Conservation (phyloP, 2,329 filamentous ascomycete genomes). For the Purpureocillium takamizusanense region DNA sequence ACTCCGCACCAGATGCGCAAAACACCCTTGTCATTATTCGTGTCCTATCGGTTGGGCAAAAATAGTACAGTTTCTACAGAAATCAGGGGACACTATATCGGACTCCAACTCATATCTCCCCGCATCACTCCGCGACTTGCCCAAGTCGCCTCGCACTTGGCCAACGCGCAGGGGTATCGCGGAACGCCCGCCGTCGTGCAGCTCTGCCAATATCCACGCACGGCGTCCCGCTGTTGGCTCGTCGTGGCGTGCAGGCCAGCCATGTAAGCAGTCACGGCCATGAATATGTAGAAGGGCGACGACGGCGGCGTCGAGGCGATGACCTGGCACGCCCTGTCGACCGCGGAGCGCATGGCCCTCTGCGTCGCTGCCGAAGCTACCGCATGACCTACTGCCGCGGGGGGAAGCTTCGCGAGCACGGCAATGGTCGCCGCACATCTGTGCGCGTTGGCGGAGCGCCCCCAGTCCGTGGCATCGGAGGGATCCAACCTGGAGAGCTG, state of each 20-base stretch:
- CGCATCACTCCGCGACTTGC: conserved; percentile 6
- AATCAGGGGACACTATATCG: no score
- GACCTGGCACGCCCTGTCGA: conserved; percentile 23
- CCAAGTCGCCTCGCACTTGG: conserved; percentile 25
- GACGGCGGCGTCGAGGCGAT: conserved; percentile 19
- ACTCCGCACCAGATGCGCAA: no score
- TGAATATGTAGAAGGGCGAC: conserved; percentile 28
- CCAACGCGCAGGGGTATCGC: conserved; percentile 19
- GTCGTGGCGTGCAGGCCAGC: conserved; percentile 24
- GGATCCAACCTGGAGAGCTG: conserved; percentile 12
- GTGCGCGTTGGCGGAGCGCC: conserved; percentile 18
- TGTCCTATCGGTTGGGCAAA: no score
- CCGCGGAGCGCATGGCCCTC: conserved; percentile 17
- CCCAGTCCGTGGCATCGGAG: conserved; percentile 10
- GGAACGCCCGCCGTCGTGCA: conserved; percentile 26
- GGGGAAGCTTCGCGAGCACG: conserved; percentile 9
- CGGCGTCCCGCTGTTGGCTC: conserved; percentile 20
- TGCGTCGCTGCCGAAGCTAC: neutral
- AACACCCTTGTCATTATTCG: no score
- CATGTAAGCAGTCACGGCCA: conserved; percentile 27
- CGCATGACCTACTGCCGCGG: no score
- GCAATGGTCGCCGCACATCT: conserved; percentile 26
- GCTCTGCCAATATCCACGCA: conserved; percentile 27
- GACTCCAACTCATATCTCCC: no score
- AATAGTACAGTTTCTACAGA: no score